Evolutionary conservation across 441 rosid species (phyloP).

Genomic region (Eruca vesicaria): DNA sequence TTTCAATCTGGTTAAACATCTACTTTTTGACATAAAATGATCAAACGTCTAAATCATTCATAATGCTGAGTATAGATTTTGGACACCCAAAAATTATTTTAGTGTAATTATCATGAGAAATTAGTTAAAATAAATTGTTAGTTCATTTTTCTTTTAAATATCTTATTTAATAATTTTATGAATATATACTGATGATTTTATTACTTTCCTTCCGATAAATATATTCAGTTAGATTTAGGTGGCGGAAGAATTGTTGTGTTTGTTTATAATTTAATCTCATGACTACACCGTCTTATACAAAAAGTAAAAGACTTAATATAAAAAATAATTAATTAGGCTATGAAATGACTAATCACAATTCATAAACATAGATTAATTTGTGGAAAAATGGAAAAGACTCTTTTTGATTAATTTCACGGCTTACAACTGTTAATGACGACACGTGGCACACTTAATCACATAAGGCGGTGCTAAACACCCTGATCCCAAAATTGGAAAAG

Average conservation of each 20-base stretch:
- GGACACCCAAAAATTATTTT: neutral
- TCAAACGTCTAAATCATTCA: neutral
- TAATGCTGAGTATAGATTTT: neutral
- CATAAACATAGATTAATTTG: slow-evolving; percentile 2
- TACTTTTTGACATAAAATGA: neutral
- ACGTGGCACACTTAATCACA: slow-evolving; percentile 24
- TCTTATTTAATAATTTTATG: neutral
- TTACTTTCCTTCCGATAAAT: neutral
- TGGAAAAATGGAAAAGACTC: neutral
- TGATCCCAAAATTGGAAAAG: slow-evolving; percentile 9
- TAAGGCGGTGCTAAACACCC: slow-evolving; percentile 34
- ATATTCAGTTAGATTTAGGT: neutral
- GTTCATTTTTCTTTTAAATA: neutral
- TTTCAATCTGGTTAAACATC: neutral
- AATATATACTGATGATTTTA: neutral
- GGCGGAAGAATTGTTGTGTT: neutral
- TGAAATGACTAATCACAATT: neutral
- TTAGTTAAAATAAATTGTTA: neutral
- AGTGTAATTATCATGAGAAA: neutral
- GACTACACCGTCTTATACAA: neutral
- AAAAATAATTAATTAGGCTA: neutral
- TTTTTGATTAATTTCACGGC: slow-evolving; percentile 20
- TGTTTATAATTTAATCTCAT: neutral
- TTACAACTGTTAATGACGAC: slow-evolving; percentile 19
- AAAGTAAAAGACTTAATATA: slow-evolving; percentile 11